phyloP scores from a whole-genome alignment of 2,329 filamentous ascomycete genomes.

The Elsinoe necatrix region DNA sequence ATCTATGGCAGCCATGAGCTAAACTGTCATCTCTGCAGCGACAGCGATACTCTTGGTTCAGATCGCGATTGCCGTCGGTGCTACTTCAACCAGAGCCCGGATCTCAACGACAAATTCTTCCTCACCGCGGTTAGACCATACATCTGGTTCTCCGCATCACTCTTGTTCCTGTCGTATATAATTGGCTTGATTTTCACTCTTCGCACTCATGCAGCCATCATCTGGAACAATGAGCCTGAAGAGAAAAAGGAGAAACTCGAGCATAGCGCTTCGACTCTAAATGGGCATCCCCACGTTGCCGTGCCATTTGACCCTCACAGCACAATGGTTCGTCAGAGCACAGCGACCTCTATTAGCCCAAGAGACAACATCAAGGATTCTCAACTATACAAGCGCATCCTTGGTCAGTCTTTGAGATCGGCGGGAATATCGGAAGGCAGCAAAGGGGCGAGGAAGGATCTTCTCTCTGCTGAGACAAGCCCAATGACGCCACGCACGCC shows the following conservation, averaged over 20 bases:
- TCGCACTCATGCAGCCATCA: constrained; percentile 89
- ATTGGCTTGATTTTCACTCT: constrained; percentile 94
- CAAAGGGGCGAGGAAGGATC: constrained; percentile 34
- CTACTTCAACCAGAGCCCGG: constrained; percentile 83
- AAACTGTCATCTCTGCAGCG: constrained; percentile 62
- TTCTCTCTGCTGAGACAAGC: constrained; percentile 22
- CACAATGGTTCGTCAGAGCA: constrained; percentile 19
- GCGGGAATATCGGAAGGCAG: constrained; percentile 58
- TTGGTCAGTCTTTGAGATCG: constrained; percentile 82
- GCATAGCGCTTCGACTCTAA: constrained; percentile 26
- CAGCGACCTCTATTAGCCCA: constrained; percentile 24
- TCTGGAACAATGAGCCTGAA: constrained; percentile 75
- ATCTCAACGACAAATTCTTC: constrained; percentile 81
- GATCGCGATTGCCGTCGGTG: constrained; percentile 80
- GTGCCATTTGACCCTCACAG: constrained; percentile 17
- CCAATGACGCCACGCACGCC: constrained; percentile 39
- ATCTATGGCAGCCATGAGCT: constrained; percentile 97
- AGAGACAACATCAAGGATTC: constrained; percentile 72
- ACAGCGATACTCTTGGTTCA: constrained; percentile 38
- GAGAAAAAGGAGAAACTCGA: constrained; percentile 40
- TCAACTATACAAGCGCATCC: constrained; percentile 82
- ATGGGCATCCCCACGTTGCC: constrained; percentile 14
- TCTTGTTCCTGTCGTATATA: constrained; percentile 86
- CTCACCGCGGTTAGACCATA: constrained; percentile 85
- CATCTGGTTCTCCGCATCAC: constrained; percentile 75